Conservation (phyloP, 2,329 filamentous ascomycete species). For the Scorias spongiosa region DNA sequence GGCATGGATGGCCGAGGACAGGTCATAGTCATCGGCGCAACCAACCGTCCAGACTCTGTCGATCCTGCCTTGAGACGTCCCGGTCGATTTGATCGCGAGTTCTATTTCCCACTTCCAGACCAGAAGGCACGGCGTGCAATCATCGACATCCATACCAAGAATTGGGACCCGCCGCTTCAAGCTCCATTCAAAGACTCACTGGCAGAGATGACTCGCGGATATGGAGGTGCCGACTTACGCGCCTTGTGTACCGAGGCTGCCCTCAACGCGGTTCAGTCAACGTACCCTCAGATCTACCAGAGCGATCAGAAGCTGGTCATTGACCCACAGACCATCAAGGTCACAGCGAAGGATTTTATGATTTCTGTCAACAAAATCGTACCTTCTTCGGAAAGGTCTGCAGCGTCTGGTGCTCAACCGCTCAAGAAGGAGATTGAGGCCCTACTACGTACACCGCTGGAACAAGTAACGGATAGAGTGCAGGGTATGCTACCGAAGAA, state of each 20-base stretch:
- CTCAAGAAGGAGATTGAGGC: conserved; percentile 70
- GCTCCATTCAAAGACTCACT: conserved; percentile 67
- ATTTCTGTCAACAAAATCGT: conserved; percentile 91
- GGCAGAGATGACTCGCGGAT: conserved; percentile 82
- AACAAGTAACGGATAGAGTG: conserved; percentile 45
- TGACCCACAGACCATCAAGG: conserved; percentile 65
- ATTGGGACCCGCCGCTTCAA: conserved; percentile 68
- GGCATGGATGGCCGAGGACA: conserved; percentile 97
- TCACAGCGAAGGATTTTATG: conserved; percentile 93
- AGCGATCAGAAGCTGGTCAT: conserved; percentile 83
- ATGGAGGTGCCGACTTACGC: conserved; percentile 86
- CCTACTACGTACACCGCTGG: conserved; percentile 58
- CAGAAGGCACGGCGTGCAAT: conserved; percentile 68
- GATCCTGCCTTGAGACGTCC: conserved; percentile 89
- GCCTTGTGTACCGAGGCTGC: conserved; percentile 93
- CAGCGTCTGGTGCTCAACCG: conserved; percentile 68
- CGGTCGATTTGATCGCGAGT: conserved; percentile 91
- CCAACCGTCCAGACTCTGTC: conserved; percentile 89
- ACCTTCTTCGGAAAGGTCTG: conserved; percentile 82
- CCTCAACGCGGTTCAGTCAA: conserved; percentile 86
- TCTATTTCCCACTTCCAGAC: conserved; percentile 90
- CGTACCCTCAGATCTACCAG: conserved; percentile 89
- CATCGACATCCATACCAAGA: conserved; percentile 85
- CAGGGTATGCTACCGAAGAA: conserved; percentile 68
- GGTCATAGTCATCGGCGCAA: conserved; percentile 97